phyloP scores from a whole-genome alignment of 2,329 filamentous ascomycete genomes.

The Escovopsis weberi region DNA sequence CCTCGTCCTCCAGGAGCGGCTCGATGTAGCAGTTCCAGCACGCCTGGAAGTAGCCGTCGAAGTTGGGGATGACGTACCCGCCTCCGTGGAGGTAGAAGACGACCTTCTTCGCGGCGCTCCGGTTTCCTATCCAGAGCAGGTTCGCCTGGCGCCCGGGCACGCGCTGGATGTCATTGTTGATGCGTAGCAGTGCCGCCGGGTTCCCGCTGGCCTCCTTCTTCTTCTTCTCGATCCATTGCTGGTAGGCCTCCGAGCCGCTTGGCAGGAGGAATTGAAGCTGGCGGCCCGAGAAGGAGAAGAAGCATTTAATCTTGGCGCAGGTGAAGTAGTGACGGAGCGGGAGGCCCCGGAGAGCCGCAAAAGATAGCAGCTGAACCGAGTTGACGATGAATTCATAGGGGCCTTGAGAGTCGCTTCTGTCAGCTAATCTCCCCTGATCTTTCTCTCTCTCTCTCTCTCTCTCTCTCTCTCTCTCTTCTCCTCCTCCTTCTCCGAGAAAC shows the following conservation, averaged over 20 bases:
- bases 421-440: neutral
- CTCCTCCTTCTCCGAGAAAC: neutral
- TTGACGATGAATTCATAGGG: conserved; percentile 6
- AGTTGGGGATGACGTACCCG: conserved; percentile 11
- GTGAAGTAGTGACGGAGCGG: conserved; percentile 5
- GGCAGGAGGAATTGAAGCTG: conserved; percentile 11
- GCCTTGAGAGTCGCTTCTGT: conserved; percentile 2
- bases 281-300: conserved; percentile 9
- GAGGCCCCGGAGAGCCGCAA: conserved; percentile 9
- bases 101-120: conserved; percentile 12
- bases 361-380: conserved; percentile 5
- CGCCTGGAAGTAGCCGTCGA: conserved; percentile 13
- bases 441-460: neutral
- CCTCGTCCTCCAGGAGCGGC: conserved; percentile 5
- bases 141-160: conserved; percentile 7
- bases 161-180: conserved; percentile 9
- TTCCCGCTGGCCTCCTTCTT: conserved; percentile 2
- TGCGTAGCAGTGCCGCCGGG: conserved; percentile 4
- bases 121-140: conserved; percentile 16
- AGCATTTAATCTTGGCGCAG: conserved; percentile 8
- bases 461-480: neutral
- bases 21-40: conserved; percentile 14
- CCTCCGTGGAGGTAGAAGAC: conserved; percentile 18
- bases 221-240: conserved; percentile 11
- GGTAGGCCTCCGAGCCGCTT: conserved; percentile 10